Percentiles rank a stretch among this genome's conserved stretches.
phyloP scores from a whole-genome alignment of 257 asterid genomes.

The Fraxinus anomala region DNA sequence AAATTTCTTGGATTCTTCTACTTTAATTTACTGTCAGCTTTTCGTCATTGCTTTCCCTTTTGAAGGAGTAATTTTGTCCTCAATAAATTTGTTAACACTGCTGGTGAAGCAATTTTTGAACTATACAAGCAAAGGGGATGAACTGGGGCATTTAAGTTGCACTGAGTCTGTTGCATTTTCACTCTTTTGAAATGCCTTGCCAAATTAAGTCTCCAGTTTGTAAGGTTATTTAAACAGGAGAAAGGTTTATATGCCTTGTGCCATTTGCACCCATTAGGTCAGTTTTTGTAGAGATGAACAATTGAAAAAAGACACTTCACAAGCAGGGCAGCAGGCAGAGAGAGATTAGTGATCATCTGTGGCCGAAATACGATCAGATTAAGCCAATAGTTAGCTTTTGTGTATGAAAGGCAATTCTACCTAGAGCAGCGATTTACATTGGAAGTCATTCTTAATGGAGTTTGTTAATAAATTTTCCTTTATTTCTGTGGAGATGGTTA shows the following conservation, averaged over 20 bases:
- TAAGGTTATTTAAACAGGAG: neutral
- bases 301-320: neutral
- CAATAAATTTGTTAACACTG: conserved; percentile 1
- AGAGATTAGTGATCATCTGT: neutral
- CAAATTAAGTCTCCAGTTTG: conserved; percentile 10
- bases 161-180: neutral
- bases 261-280: conserved; percentile 4
- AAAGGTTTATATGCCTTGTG: neutral
- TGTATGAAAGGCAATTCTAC: neutral
- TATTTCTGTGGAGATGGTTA: conserved; percentile 19
- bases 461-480: conserved; percentile 12
- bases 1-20: neutral
- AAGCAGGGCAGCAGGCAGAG: neutral
- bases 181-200: neutral
- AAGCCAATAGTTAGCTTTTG: neutral
- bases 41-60: neutral
- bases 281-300: neutral
- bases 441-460: neutral
- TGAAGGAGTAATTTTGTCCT: conserved; percentile 10
- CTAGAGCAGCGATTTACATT: neutral
- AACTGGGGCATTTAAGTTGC: conserved; percentile 18
- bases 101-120: conserved; percentile 15
- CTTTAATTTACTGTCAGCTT: neutral
- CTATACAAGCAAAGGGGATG: conserved; percentile 8
- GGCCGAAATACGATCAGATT: no score